Percentiles rank a stretch among this genome's conserved stretches.
Evolutionary conservation across 129 eudicot genomes (phyloP).

Genomic region (Centella asiatica): DNA sequence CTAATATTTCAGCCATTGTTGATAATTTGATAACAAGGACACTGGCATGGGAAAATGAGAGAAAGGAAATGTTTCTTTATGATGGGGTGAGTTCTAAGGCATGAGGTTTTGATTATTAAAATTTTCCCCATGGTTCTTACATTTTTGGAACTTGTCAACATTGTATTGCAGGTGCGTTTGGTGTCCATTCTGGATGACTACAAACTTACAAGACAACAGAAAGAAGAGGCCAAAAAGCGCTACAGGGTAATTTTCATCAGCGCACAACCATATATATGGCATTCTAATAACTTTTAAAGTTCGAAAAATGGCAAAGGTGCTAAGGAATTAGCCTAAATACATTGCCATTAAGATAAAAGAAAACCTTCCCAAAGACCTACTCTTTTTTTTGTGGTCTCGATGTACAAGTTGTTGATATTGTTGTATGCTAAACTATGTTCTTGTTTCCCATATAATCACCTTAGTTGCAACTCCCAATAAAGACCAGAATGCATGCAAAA

Average conservation of each 20-base stretch:
- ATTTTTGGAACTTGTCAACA: neutral
- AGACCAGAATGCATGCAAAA: no score
- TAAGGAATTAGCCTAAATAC: no score
- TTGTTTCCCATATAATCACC: neutral
- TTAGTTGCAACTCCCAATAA: neutral
- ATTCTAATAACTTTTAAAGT: no score
- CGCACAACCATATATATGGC: neutral
- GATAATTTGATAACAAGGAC: constrained; percentile 67
- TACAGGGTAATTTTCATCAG: constrained; percentile 40
- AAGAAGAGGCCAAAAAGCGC: constrained; percentile 76
- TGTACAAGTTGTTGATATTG: neutral
- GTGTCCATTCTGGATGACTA: constrained; percentile 82
- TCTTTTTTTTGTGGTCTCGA: no score
- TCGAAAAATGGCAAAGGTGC: neutral
- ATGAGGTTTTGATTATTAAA: neutral
- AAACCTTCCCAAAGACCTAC: neutral
- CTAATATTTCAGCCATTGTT: constrained; percentile 49
- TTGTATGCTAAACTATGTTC: neutral
- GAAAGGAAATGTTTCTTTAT: constrained; percentile 57
- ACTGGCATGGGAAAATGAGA: constrained; percentile 63
- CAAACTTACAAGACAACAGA: constrained; percentile 62
- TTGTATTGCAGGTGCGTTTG: constrained; percentile 53
- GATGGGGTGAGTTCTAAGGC: constrained; percentile 59
- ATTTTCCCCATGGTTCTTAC: neutral
- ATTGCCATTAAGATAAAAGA: no score